A percentile compares a stretch with the other conserved stretches of the same genome.
These are phyloP conservation scores for Talaromyces sp. DNA, from an alignment of 2,329 filamentous ascomycete species.

Conservation along the genomic window DNA sequence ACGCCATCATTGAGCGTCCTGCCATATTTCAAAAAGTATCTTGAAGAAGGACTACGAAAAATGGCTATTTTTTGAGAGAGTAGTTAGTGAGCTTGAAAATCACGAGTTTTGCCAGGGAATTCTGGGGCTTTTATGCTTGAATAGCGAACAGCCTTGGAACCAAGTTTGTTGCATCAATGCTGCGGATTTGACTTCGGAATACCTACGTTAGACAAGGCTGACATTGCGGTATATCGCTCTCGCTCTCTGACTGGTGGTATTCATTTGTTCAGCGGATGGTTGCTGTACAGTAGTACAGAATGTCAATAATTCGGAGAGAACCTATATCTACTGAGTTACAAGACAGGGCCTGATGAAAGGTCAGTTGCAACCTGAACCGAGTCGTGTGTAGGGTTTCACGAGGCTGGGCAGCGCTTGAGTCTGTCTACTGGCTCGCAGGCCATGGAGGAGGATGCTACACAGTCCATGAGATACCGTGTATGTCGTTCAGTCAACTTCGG, in stretches of 20 bases:
- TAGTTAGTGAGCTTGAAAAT: neutral
- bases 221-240: neutral
- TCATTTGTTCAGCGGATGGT: neutral
- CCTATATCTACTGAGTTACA: neutral
- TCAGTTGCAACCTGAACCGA: neutral
- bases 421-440: no score
- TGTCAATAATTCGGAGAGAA: neutral
- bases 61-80: neutral
- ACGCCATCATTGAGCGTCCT: no score
- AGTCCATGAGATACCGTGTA: no score
- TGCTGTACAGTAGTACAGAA: neutral
- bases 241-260: neutral
- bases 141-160: neutral
- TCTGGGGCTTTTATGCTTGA: neutral
- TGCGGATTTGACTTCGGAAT: neutral
- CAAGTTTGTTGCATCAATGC: neutral
- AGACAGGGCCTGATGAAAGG: neutral
- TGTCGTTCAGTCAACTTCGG: no score
- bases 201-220: neutral
- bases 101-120: neutral
- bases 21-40: neutral
- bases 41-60: no score
- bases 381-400: neutral
- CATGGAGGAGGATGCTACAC: no score
- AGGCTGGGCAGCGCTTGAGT: no score